These are phyloP conservation scores for Epichloe baconii DNA, from an alignment of 2,329 filamentous ascomycete genomes.

Conservation along the genomic window DNA sequence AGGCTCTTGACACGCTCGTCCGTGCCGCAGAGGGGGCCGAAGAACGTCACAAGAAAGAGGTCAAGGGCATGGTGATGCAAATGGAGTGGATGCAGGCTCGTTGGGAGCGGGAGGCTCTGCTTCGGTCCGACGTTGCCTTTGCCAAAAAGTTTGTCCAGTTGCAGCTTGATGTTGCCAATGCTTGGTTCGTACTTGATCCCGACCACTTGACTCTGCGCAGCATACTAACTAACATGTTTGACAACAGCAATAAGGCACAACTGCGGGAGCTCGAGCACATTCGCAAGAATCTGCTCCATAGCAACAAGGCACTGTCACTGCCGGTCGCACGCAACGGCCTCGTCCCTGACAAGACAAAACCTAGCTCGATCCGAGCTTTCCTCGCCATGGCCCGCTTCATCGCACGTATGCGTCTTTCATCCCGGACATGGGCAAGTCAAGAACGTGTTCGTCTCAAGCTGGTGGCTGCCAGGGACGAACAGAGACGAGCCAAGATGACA, in stretches of 20 bases:
- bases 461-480: conserved; percentile 34
- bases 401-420: conserved; percentile 35
- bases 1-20: conserved; percentile 45
- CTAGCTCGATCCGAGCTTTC: conserved; percentile 29
- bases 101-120: conserved; percentile 64
- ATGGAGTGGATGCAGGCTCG: conserved; percentile 82
- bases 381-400: conserved; percentile 38
- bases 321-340: conserved; percentile 12
- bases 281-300: conserved; percentile 33
- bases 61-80: conserved; percentile 75
- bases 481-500: conserved; percentile 31
- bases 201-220: background rate
- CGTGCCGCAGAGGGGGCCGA: conserved; percentile 49
- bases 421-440: conserved; percentile 36
- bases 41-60: conserved; percentile 57
- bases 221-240: background rate
- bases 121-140: conserved; percentile 70
- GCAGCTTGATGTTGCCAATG: conserved; percentile 70
- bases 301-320: conserved; percentile 22
- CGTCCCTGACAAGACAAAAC: conserved; percentile 8
- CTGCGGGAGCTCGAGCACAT: conserved; percentile 76
- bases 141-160: conserved; percentile 75
- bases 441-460: conserved; percentile 36
- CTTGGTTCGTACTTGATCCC: conserved; percentile 56
- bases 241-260: conserved; percentile 74